These are phyloP conservation scores for Crithidia thermophila DNA, from an alignment of 208 protist genomes.

Conservation along the genomic window DNA sequence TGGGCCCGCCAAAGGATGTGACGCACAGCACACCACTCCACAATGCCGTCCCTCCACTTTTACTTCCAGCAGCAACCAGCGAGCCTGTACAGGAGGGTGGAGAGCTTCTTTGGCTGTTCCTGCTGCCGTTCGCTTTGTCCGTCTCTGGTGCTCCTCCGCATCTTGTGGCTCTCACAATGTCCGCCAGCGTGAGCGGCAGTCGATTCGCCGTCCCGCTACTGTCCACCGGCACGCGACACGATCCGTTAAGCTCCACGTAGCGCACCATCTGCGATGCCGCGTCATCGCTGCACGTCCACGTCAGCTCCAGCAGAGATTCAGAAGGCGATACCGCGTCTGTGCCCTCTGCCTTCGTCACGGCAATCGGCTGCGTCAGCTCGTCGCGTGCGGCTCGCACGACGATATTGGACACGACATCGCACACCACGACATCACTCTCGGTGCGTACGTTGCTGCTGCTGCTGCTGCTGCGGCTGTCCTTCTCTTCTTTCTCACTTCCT, in stretches of 20 bases:
- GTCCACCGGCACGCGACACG: background rate
- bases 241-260: constrained; percentile 7
- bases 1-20: constrained; percentile 2
- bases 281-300: constrained; percentile 3
- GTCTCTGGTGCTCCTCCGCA: background rate
- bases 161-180: background rate
- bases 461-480: background rate
- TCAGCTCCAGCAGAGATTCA: constrained; percentile 17
- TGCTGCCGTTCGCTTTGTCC: background rate
- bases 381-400: background rate
- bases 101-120: background rate
- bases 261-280: background rate
- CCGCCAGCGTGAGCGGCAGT: background rate
- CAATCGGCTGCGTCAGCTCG: background rate
- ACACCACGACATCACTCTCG: constrained; percentile 6
- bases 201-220: background rate
- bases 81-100: too few species aligned
- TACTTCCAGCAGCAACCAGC: too few species aligned
- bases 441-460: too few species aligned
- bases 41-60: too few species aligned
- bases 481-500: background rate
- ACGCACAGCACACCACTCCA: constrained; percentile 17
- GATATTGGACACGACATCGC: constrained; percentile 12
- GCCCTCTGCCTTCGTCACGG: background rate
- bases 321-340: too few species aligned